These are phyloP conservation scores for Solanum virginianum DNA, from an alignment of 257 asterid species.

Conservation along the genomic window DNA sequence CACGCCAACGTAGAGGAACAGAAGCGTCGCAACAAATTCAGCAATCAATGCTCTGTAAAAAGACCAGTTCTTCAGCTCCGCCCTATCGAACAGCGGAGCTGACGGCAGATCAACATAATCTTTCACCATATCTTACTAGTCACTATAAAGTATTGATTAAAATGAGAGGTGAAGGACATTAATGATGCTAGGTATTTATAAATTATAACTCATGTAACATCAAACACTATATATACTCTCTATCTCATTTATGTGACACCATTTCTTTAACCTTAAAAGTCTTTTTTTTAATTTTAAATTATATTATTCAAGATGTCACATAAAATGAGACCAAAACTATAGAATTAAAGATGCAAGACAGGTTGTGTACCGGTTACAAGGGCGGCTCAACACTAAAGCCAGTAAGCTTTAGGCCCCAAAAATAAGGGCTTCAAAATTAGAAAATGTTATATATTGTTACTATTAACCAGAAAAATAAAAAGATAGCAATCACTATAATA, in stretches of 20 bases:
- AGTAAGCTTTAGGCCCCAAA: too few relatives aligned
- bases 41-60: constrained; percentile 9
- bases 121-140: neutral
- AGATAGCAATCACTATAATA: too few relatives aligned
- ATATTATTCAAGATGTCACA: too few relatives aligned
- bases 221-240: too few relatives aligned
- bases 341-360: neutral
- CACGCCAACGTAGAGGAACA: constrained; percentile 6
- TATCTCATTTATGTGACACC: too few relatives aligned
- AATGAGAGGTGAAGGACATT: neutral
- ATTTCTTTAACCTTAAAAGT: too few relatives aligned
- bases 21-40: constrained; percentile 11
- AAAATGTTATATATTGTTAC: too few relatives aligned
- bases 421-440: too few relatives aligned
- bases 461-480: too few relatives aligned
- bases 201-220: neutral
- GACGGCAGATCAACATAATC: constrained; percentile 2
- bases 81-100: neutral
- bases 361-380: neutral
- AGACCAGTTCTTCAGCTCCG: constrained; percentile 4
- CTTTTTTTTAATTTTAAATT: too few relatives aligned
- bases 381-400: too few relatives aligned
- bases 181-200: neutral
- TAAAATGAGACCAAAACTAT: too few relatives aligned
- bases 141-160: neutral